Evolutionary conservation across 345 rosid genomes (phyloP), one percentile per base, ranked within the genome.

Genomic region (Euphorbia tirucalli): DNA sequence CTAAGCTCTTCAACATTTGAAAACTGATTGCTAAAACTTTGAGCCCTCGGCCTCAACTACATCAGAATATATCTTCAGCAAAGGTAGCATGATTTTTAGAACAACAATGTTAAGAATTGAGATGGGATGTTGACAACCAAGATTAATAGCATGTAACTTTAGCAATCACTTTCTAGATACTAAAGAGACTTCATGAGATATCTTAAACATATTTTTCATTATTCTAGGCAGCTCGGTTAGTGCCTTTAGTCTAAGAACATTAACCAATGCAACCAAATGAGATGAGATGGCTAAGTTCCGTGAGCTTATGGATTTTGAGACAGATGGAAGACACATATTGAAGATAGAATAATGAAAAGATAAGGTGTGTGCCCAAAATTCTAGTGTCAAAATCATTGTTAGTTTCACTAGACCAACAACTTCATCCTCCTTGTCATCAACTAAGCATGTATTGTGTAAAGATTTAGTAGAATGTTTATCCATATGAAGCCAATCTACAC

Each of bases 231-330:
- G 92, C 81, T 87, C 92, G 65, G 71, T 32, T 35, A 94, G 84
- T 30, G 97, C 93, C 84, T 81, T 90, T 60, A 88, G 88, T 67
- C 97, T 97, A 75, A 94, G 88, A 71, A 90, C 95, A 84, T 87
- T 84, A 75, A 92, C 80, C 71, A 48, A 94, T 90, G 75, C 92
- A 89, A 86, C 91, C 80, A 71, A 93, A 89, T 73, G n/a, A n/a
- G n/a, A n/a, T n/a, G 96, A 86, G 62, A 92, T 68, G 31, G 80
- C 88, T 77, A 82, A 66, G 77, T 82, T 78, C 44, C 54, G 71
- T 21, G 96, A 94, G 66, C 77, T 73, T 77, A 92, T 88, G 76
- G 86, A 82, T 83, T 74, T 76, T 52, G 87, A 72, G 70, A 92
- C 78, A 67, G 87, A 85, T 43, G 83, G 82, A 69, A 94, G 96